Evolutionary conservation across 345 rosid genomes (phyloP).

Genomic region (Syzygium grande): DNA sequence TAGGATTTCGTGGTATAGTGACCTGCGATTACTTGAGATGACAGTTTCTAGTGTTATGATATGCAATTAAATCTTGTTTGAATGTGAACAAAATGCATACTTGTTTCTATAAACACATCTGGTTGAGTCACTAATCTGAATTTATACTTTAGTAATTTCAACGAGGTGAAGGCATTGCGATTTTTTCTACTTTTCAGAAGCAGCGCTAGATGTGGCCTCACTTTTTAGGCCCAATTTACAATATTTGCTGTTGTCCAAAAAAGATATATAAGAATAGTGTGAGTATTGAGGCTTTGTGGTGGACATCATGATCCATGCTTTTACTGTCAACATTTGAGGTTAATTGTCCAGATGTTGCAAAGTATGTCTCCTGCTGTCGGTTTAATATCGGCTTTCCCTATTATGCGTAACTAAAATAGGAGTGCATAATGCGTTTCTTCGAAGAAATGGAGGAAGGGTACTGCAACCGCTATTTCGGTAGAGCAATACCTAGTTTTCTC

Average conservation of each 20-base stretch:
- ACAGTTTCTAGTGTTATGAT: not conserved
- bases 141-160: not conserved
- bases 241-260: not conserved
- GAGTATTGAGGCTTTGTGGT: not conserved
- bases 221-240: not conserved
- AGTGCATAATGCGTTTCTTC: not conserved
- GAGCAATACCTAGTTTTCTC: not conserved
- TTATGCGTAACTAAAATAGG: not conserved
- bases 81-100: not conserved
- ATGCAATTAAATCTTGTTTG: not conserved
- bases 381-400: not conserved
- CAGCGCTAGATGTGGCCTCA: not conserved
- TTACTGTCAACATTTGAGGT: not conserved
- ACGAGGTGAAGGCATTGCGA: not conserved
- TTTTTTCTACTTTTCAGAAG: not conserved
- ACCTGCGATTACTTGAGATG: not conserved
- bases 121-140: not conserved
- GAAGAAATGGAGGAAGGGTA: not conserved
- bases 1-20: not conserved
- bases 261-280: not conserved
- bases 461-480: not conserved
- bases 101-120: not conserved
- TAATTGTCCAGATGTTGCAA: not conserved
- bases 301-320: not conserved
- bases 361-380: not conserved